Percentiles rank a stretch among this genome's conserved stretches.
Evolutionary conservation across 2,329 filamentous ascomycete species (phyloP).

Genomic region (Botryotinia calthae): DNA sequence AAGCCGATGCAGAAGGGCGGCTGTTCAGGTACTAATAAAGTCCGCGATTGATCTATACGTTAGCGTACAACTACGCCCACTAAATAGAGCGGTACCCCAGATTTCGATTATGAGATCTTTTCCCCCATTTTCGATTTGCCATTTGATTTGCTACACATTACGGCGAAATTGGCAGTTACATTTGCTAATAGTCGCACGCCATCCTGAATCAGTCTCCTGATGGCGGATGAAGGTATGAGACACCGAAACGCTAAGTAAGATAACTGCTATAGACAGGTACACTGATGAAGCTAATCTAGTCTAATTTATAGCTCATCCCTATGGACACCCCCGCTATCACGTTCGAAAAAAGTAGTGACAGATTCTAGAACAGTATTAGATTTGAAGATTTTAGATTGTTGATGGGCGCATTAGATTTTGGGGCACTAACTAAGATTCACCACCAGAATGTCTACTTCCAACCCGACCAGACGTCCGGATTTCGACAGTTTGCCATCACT

Average conservation of each 20-base stretch:
- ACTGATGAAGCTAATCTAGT: background rate
- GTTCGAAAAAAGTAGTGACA: accelerated
- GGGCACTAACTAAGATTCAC: constrained; percentile 23
- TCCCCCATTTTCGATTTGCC: accelerated
- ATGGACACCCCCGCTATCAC: background rate
- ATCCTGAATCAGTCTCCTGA: background rate
- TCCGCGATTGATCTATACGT: background rate
- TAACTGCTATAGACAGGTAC: background rate
- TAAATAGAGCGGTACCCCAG: background rate
- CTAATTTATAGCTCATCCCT: background rate
- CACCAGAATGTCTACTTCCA: constrained; percentile 32
- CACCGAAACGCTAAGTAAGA: background rate
- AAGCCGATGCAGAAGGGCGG: background rate
- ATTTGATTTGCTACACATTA: accelerated
- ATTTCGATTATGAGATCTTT: background rate
- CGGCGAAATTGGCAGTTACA: background rate
- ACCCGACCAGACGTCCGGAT: constrained; percentile 26
- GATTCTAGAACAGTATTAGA: background rate
- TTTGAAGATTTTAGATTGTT: no score
- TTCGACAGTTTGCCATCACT: constrained; percentile 27
- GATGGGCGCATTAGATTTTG: background rate
- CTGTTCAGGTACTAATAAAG: accelerated
- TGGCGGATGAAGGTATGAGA: background rate
- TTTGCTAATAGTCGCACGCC: background rate
- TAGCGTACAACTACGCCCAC: background rate